Conservation (phyloP, 1,284 basidiomycete genomes). For the Malassezia furfur region DNA sequence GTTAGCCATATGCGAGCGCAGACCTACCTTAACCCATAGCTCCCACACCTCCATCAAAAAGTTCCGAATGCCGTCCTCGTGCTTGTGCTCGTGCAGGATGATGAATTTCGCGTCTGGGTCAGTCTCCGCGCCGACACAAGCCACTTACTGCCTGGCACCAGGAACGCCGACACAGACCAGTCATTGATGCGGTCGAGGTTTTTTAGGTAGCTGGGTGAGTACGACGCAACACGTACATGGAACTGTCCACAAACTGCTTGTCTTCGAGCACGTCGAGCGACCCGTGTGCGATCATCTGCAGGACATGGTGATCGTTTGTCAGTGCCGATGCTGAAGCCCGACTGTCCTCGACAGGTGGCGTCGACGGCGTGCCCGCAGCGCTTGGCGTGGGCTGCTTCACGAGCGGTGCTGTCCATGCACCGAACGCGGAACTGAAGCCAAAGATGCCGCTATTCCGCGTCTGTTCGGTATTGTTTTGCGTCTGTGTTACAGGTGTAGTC, state of each 20-base stretch:
- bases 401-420: constrained; percentile 13
- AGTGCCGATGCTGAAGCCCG: not conserved
- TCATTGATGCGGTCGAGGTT: constrained; percentile 41
- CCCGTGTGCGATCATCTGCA: constrained; percentile 47
- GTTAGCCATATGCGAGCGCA: not conserved
- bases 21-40: constrained; percentile 34
- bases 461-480: not conserved
- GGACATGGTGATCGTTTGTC: constrained; percentile 22
- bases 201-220: constrained; percentile 31
- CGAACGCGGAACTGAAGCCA: constrained; percentile 15
- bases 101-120: constrained; percentile 39
- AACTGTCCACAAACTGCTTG: constrained; percentile 24
- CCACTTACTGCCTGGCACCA: constrained; percentile 36
- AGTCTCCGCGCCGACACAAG: not conserved
- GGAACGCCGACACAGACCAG: constrained; percentile 36
- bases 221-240: constrained; percentile 23
- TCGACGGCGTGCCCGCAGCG: not conserved
- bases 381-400: not conserved
- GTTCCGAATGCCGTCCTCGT: constrained; percentile 44
- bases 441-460: constrained; percentile 3
- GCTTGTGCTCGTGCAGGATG: constrained; percentile 44
- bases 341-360: not conserved
- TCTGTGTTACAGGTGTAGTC: constrained; percentile 6
- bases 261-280: constrained; percentile 43
- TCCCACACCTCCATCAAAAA: constrained; percentile 48